phyloP scores from a whole-genome alignment of 805 yeast genomes.

The Candida yuanshanica region DNA sequence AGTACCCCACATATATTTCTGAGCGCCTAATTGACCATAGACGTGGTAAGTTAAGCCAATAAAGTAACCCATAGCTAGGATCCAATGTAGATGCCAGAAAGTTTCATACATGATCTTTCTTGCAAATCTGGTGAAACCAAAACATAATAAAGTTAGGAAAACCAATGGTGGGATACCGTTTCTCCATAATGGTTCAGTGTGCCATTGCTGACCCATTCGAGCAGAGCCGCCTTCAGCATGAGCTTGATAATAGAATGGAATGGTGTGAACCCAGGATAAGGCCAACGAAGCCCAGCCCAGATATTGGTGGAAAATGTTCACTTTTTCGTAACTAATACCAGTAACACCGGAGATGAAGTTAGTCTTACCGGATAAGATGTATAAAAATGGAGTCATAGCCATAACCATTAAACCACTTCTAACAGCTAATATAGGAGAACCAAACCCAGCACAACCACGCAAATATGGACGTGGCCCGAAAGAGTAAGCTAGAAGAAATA shows the following conservation, averaged over 20 bases:
- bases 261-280: slow-evolving; percentile 42
- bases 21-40: slow-evolving; percentile 28
- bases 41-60: slow-evolving; percentile 43
- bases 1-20: slow-evolving; percentile 44
- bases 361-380: slow-evolving; percentile 46
- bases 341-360: slow-evolving; percentile 44
- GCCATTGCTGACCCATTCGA: slow-evolving; percentile 20
- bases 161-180: slow-evolving; percentile 48
- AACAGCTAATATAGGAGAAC: slow-evolving; percentile 53
- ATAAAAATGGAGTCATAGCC: slow-evolving; percentile 45
- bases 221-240: slow-evolving; percentile 43
- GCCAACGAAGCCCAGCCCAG: slow-evolving; percentile 36
- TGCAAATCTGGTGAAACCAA: slow-evolving; percentile 35
- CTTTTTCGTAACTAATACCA: slow-evolving; percentile 50
- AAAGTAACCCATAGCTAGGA: slow-evolving; percentile 42
- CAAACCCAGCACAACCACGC: slow-evolving; percentile 48
- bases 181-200: slow-evolving; percentile 20
- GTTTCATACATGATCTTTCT: slow-evolving; percentile 40
- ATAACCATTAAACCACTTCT: slow-evolving; percentile 47
- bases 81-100: slow-evolving; percentile 50
- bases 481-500: slow-evolving; percentile 29
- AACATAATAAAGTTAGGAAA: slow-evolving; percentile 37
- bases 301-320: slow-evolving; percentile 43
- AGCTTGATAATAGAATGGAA: slow-evolving; percentile 44
- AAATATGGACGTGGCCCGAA: slow-evolving; percentile 46